phyloP scores from a whole-genome alignment of 495 filamentous ascomycete species.

The Aspergillus cavernicola region DNA sequence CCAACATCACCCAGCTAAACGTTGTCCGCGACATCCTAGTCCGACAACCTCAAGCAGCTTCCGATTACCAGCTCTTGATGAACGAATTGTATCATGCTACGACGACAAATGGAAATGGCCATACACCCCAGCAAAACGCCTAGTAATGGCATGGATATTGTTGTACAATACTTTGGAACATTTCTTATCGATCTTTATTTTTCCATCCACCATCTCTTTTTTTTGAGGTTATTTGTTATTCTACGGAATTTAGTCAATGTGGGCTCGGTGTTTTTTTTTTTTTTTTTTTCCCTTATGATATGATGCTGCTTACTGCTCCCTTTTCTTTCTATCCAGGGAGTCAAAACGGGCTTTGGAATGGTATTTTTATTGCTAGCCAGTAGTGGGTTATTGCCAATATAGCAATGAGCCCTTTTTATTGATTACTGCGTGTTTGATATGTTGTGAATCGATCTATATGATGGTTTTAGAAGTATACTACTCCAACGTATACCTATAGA shows the following conservation, averaged over 20 bases:
- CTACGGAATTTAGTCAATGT: background rate
- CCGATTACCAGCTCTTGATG: conserved; percentile 36
- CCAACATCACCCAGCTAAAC: conserved; percentile 59
- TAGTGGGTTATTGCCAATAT: too few relatives aligned
- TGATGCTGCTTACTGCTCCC: background rate
- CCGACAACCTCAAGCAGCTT: conserved; percentile 45
- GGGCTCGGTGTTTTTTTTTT: conserved; percentile 1
- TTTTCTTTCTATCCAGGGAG: background rate
- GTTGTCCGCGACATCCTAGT: conserved; percentile 58
- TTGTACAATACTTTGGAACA: conserved; percentile 14
- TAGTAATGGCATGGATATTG: conserved; percentile 13
- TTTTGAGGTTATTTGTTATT: background rate
- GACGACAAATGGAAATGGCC: conserved; percentile 14
- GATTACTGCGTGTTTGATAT: too few relatives aligned
- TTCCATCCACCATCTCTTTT: background rate
- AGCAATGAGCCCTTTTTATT: background rate
- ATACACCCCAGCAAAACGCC: conserved; percentile 23
- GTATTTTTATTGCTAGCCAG: conserved; percentile 5
- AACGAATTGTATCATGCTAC: conserved; percentile 37
- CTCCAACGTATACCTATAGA: background rate
- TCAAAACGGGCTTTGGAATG: conserved; percentile 13
- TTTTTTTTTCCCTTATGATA: conserved; percentile 2
- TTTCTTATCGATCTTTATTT: conserved; percentile 1
- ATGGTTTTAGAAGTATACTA: too few relatives aligned
- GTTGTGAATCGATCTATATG: too few relatives aligned